Evolutionary conservation across 805 yeast species (phyloP).

Genomic region (Teunomyces stri): DNA sequence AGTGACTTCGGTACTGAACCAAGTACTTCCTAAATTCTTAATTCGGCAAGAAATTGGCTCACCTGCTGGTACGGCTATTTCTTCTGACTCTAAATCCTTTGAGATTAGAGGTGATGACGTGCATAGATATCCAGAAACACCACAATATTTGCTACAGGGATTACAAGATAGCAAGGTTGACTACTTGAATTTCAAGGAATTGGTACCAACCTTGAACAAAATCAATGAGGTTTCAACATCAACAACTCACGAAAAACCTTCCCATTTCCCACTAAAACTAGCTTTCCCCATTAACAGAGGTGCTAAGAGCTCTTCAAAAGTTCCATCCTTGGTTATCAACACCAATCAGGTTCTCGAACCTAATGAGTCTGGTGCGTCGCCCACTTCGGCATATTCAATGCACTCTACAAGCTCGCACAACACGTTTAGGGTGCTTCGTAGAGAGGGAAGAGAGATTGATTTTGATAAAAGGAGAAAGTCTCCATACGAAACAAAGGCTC

Average conservation of each 20-base stretch:
- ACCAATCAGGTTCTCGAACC: conserved; percentile 8
- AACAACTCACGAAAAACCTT: background rate
- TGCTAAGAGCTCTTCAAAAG: conserved; percentile 4
- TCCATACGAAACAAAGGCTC: conserved; percentile 55
- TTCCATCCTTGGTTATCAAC: conserved; percentile 16
- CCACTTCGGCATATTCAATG: background rate
- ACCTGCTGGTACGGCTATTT: conserved; percentile 39
- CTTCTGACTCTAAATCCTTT: conserved; percentile 55
- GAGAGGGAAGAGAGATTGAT: conserved; percentile 70
- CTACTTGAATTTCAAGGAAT: conserved; percentile 57
- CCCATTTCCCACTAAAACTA: conserved; percentile 14
- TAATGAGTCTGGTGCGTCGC: background rate
- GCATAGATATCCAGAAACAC: conserved; percentile 59
- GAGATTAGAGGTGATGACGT: conserved; percentile 44
- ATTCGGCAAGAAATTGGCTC: conserved; percentile 33
- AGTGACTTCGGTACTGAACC: conserved; percentile 27
- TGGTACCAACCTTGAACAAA: background rate
- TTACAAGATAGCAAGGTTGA: conserved; percentile 43
- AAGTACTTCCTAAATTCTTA: conserved; percentile 19
- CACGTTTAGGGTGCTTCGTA: conserved; percentile 66
- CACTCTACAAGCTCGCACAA: conserved; percentile 15
- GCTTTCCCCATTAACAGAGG: conserved; percentile 13
- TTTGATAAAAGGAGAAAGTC: conserved; percentile 77
- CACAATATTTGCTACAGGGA: conserved; percentile 58
- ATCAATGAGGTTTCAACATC: background rate